A percentile compares a stretch with the other conserved stretches of the same genome.
Evolutionary conservation across 176 grass and related monocot genomes (phyloP).

Genomic region (Areca catechu): DNA sequence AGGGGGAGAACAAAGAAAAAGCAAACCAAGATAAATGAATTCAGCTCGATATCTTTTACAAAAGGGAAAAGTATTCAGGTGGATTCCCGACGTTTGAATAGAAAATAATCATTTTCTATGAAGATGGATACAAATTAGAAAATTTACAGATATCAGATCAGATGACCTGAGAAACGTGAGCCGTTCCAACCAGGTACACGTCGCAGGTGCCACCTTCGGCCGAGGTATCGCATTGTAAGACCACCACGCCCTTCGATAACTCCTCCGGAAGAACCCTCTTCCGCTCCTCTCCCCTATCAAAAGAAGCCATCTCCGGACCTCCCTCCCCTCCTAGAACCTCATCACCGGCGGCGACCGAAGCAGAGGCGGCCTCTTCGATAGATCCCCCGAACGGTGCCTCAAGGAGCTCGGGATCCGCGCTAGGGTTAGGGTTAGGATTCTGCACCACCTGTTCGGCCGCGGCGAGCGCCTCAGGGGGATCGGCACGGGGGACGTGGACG

Average conservation of each 20-base stretch:
- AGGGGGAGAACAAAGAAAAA: no score
- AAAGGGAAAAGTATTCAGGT: neutral
- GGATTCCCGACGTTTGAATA: neutral
- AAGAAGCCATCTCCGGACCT: neutral
- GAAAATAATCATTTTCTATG: neutral
- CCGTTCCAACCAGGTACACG: constrained; percentile 61
- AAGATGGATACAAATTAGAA: neutral
- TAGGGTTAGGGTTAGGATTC: neutral
- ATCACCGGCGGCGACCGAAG: neutral
- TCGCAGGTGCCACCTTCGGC: constrained; percentile 37
- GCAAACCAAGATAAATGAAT: no score
- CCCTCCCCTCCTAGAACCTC: no score
- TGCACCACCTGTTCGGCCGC: no score
- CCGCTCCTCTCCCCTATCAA: neutral
- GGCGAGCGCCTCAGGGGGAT: neutral
- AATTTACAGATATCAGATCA: neutral
- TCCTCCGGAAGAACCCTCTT: constrained; percentile 48
- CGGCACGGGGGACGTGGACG: neutral
- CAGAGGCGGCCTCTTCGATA: constrained; percentile 17
- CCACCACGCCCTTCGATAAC: constrained; percentile 45
- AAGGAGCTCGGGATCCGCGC: neutral
- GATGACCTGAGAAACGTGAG: constrained; percentile 66
- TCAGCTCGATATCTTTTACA: no score
- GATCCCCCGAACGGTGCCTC: neutral
- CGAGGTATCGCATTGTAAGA: constrained; percentile 52